These are phyloP conservation scores for Scheffersomyces cryptocercus DNA, from an alignment of 1,139 yeast genomes.

Conservation along the genomic window DNA sequence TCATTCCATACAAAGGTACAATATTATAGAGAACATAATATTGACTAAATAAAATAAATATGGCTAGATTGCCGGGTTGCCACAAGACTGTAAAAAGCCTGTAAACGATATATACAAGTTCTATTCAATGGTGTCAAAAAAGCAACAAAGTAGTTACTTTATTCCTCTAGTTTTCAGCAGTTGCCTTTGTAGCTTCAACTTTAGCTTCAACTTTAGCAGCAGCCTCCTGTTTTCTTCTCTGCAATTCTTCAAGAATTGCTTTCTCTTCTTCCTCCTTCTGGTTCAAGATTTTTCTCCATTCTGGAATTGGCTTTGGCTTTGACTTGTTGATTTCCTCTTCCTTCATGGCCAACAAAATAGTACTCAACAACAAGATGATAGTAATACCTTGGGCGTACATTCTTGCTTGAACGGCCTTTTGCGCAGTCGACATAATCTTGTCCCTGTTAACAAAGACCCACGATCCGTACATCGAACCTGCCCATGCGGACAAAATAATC, in stretches of 20 bases:
- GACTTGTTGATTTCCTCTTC: slow-evolving; percentile 52
- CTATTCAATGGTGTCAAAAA: too few species aligned
- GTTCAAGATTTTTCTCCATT: slow-evolving; percentile 35
- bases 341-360: slow-evolving; percentile 62
- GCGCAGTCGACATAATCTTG: slow-evolving; percentile 73
- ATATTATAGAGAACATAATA: too few species aligned
- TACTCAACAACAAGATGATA: slow-evolving; percentile 61
- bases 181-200: not conserved
- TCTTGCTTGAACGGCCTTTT: slow-evolving; percentile 90
- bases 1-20: too few species aligned
- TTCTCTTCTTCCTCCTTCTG: slow-evolving; percentile 27
- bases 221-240: not conserved
- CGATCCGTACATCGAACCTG: slow-evolving; percentile 80
- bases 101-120: too few species aligned
- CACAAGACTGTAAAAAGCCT: too few species aligned
- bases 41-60: too few species aligned
- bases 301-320: slow-evolving; percentile 40
- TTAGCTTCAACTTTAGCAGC: not conserved
- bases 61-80: too few species aligned
- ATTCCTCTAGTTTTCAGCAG: too few species aligned
- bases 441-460: slow-evolving; percentile 78
- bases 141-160: too few species aligned
- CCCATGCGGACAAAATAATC: slow-evolving; percentile 81
- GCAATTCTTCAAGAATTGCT: slow-evolving; percentile 5
- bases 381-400: slow-evolving; percentile 90